Evolutionary conservation across 805 yeast species (phyloP), one percentile per base, ranked within the genome.

Genomic region (Lipomyces sp.): DNA sequence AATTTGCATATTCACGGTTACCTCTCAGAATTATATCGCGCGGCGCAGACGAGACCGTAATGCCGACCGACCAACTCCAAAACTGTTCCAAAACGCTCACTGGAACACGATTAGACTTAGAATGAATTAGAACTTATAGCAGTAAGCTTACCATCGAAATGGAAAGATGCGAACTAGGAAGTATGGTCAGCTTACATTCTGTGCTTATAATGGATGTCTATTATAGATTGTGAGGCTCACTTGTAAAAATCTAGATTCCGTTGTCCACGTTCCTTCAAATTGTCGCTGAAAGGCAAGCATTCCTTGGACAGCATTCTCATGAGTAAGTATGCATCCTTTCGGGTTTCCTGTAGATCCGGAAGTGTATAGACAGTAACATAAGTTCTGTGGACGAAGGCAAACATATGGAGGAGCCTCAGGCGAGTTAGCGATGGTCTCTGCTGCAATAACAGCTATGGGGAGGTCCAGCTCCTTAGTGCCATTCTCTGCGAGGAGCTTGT

Each of bases 331-430:
- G 56, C 75, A 73, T 11, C 75, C 75, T 59, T 73, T 73, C 8
- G 75, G 75, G 29, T 45, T 65, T 10, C 75, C 75, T 4, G 75
- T 73, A 10, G 75, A 72, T 18, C 75, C 75, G 4, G 75, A 73
- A n/a, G 75, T 73, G 58, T 73, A 73, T 4, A 73, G 60, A 35
- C 73, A 64, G 59, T 73, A 73, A 37, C 72, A 63, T 5, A 67
- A 24, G 61, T 70, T 57, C 2, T 58, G n/a, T 7, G 69, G 61
- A 2, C n/a, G 5, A 4, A 69, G 29, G 24, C 5, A 34, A 6
- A 63, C 39, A 4, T 5, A 13, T 3, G 65, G 69, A n/a, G n/a
- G 18, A 1, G 7, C 48, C 1, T 53, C 24, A 5, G 64, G 24
- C 7, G 55, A 15, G 5, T 35, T 30, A 2, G 8, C 33, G 11